Evolutionary conservation across 768 basidiomycete genomes (phyloP), one percentile per base, ranked within the genome.

Genomic region (Lactarius deliciosus): DNA sequence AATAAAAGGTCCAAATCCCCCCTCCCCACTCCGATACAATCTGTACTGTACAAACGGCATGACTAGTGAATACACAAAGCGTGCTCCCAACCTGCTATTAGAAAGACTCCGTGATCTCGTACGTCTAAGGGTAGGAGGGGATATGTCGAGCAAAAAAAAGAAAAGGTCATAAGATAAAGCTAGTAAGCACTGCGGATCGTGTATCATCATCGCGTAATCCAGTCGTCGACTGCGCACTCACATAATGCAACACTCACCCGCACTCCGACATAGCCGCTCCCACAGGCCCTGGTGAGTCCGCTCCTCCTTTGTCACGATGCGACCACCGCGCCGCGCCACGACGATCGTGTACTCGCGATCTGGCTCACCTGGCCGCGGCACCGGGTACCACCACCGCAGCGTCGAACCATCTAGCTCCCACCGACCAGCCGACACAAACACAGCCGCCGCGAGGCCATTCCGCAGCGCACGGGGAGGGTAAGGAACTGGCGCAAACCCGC

Each of bases 401-500:
- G 70, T 77, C 74, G 86, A 84, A 15, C 81, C 83, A 9, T 77
- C 76, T 18, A 84, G 72, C 57, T 79, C 80, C 72, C 79, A 82
- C 20, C 77, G 70, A 0, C 87, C 87, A 10, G 77, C 79, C 0
- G 82, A 81, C 3, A 80, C 77, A 55, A 76, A 69, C 45, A 86
- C 82, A 7, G 77, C 70, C 5, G 84, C 72, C 60, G 79, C 78
- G 64, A 85, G 78, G 96, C 75, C 96, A 93, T 69, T 45, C 28
- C 28, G 54, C 40, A 68, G 68, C 61, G 3, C n/a, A 5, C 41
- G 65, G 6, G 69, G 69, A n/a, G 69, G 69, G 40, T 69, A 69
- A 1, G 68, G 65, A 32, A 18, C 22, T 9, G 13, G 20, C 10
- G 66, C 7, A 11, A 69, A 69, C 25, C 71, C 71, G 57, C 36